phyloP scores from a whole-genome alignment of 2,329 filamentous ascomycete species.

The Verticillium dahliae region DNA sequence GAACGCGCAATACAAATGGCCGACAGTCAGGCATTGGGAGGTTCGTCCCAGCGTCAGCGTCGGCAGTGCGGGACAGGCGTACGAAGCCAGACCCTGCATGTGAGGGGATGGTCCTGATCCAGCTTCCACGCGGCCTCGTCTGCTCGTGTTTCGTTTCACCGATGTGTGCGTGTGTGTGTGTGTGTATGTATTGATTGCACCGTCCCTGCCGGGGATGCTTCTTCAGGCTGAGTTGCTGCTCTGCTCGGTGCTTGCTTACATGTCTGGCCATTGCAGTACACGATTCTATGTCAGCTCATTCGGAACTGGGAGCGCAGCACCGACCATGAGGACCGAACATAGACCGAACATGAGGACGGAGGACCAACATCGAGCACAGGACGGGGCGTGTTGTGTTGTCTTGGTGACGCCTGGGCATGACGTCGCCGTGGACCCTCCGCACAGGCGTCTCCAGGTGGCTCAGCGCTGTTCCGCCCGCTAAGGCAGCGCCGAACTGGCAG shows the following conservation, averaged over 20 bases:
- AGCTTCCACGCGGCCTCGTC: not conserved
- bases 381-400: not conserved
- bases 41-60: not conserved
- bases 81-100: not conserved
- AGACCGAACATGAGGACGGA: not conserved
- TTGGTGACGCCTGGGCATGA: not conserved
- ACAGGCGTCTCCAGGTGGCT: not conserved
- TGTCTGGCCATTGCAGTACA: too few relatives aligned
- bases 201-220: too few relatives aligned
- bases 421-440: not conserved
- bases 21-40: not conserved
- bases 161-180: not conserved
- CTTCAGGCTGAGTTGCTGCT: too few relatives aligned
- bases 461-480: slow-evolving; percentile 1
- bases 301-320: too few relatives aligned
- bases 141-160: not conserved
- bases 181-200: not conserved
- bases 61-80: not conserved
- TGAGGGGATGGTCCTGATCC: not conserved
- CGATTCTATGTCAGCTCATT: too few relatives aligned
- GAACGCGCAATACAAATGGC: too few relatives aligned
- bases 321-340: too few relatives aligned
- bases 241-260: too few relatives aligned
- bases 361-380: not conserved
- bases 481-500: not conserved